phyloP scores from a whole-genome alignment of 371 early-diverging fungal species.

The Lichtheimia ornata region DNA sequence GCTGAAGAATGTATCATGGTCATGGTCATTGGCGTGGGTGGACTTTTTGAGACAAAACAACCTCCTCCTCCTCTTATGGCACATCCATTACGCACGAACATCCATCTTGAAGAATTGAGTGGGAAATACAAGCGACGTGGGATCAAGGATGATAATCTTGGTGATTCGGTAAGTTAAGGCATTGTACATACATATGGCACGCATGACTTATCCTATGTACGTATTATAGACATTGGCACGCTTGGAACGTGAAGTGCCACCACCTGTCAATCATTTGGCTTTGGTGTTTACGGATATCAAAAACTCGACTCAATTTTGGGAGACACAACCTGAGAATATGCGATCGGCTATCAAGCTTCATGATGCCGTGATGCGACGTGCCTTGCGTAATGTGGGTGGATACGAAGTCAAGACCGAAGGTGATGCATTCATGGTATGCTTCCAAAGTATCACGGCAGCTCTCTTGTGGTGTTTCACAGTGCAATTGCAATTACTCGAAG shows the following conservation, averaged over 20 bases:
- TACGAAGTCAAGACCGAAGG: conserved; percentile 98
- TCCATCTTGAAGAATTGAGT: conserved; percentile 16
- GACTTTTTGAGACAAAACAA: conserved; percentile 54
- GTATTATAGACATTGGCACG: conserved; percentile 58
- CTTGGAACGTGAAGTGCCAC: conserved; percentile 78
- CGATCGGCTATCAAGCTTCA: conserved; percentile 88
- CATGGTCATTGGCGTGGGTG: conserved; percentile 83
- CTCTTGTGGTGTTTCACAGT: conserved; percentile 90
- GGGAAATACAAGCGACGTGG: conserved; percentile 45
- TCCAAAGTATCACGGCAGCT: conserved; percentile 85
- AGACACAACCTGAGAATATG: conserved; percentile 86
- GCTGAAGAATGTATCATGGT: conserved; percentile 77
- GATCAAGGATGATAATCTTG: conserved; percentile 48
- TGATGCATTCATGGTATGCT: conserved; percentile 95
- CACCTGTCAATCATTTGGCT: conserved; percentile 84
- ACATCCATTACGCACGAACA: no score
- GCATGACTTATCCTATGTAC: background rate
- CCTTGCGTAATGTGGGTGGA: conserved; percentile 85
- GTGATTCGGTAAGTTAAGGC: conserved; percentile 43
- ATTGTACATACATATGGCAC: background rate
- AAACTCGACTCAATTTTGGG: conserved; percentile 94
- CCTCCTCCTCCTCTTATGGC: conserved; percentile 9
- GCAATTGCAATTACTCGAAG: conserved; percentile 79
- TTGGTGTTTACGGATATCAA: conserved; percentile 96
- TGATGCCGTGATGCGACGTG: conserved; percentile 83